Conservation (phyloP, 116 monocot species). For the Zostera marina region DNA sequence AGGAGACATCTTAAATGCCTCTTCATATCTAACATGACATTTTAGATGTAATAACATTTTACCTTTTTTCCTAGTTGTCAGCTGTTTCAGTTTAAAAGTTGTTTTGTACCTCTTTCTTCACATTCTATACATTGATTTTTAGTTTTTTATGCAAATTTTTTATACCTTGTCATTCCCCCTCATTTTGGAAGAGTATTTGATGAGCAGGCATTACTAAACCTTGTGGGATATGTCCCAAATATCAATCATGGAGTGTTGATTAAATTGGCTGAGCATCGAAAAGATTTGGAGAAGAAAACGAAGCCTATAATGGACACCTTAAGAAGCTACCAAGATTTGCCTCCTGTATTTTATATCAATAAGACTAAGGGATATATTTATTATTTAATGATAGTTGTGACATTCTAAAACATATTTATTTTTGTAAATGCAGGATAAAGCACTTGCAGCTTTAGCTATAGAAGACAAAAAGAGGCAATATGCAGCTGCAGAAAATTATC, state of each 20-base stretch:
- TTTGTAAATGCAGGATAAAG: conserved; percentile 61
- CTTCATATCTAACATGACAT: too few relatives aligned
- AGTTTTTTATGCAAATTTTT: not conserved
- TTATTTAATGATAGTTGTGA: not conserved
- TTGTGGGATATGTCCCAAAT: conserved; percentile 77
- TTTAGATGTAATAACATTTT: too few relatives aligned
- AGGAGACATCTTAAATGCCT: too few relatives aligned
- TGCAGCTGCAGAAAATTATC: conserved; percentile 84
- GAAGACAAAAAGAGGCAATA: conserved; percentile 96
- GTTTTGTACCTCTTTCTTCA: too few relatives aligned
- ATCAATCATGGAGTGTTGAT: conserved; percentile 98
- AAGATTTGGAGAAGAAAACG: conserved; percentile 90
- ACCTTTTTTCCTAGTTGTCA: too few relatives aligned
- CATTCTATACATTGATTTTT: too few relatives aligned
- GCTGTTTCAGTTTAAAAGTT: too few relatives aligned
- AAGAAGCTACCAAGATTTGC: conserved; percentile 95
- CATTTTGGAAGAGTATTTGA: not conserved
- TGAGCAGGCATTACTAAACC: conserved; percentile 51
- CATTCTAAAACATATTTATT: conserved; percentile 1
- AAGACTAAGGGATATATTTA: not conserved
- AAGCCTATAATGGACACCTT: conserved; percentile 90
- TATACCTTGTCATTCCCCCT: not conserved
- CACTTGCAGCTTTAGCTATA: conserved; percentile 92
- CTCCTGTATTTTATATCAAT: conserved; percentile 45
- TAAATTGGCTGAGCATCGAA: conserved; percentile 92